Evolutionary conservation across 306 rosid species (phyloP).

Genomic region (Vicia sativa): DNA sequence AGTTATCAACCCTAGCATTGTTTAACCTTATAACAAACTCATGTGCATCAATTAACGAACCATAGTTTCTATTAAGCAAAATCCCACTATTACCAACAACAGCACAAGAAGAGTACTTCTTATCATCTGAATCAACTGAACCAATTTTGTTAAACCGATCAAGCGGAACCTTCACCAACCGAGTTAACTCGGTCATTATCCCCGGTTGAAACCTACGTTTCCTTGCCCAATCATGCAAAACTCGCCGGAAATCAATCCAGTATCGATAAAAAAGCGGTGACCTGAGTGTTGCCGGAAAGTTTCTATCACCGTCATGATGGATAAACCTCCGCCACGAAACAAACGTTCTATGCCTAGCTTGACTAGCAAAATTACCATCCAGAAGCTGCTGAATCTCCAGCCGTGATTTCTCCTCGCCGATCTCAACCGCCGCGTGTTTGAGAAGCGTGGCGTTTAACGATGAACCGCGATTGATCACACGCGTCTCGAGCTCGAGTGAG

Average conservation of each 20-base stretch:
- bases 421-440: slow-evolving; percentile 58
- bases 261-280: slow-evolving; percentile 81
- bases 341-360: slow-evolving; percentile 66
- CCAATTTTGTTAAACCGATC: slow-evolving; percentile 42
- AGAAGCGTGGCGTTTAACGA: slow-evolving; percentile 73
- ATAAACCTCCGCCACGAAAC: slow-evolving; percentile 74
- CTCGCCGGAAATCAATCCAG: slow-evolving; percentile 79
- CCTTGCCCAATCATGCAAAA: slow-evolving; percentile 66
- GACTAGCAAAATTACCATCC: slow-evolving; percentile 74
- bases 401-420: slow-evolving; percentile 61
- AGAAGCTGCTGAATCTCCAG: slow-evolving; percentile 69
- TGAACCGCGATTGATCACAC: slow-evolving; percentile 34
- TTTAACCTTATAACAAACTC: slow-evolving; percentile 77
- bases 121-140: slow-evolving; percentile 4
- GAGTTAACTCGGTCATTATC: slow-evolving; percentile 63
- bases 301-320: slow-evolving; percentile 48
- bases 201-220: slow-evolving; percentile 63
- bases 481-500: slow-evolving; percentile 56
- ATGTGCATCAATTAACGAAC: slow-evolving; percentile 73
- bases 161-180: slow-evolving; percentile 55
- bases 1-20: slow-evolving; percentile 69
- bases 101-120: slow-evolving; percentile 68
- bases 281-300: slow-evolving; percentile 51
- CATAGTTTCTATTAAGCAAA: slow-evolving; percentile 64
- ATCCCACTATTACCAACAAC: slow-evolving; percentile 97